A percentile compares a stretch with the other conserved stretches of the same genome.
Evolutionary conservation across 768 basidiomycete genomes (phyloP).

Genomic region (Mycena epipterygia): DNA sequence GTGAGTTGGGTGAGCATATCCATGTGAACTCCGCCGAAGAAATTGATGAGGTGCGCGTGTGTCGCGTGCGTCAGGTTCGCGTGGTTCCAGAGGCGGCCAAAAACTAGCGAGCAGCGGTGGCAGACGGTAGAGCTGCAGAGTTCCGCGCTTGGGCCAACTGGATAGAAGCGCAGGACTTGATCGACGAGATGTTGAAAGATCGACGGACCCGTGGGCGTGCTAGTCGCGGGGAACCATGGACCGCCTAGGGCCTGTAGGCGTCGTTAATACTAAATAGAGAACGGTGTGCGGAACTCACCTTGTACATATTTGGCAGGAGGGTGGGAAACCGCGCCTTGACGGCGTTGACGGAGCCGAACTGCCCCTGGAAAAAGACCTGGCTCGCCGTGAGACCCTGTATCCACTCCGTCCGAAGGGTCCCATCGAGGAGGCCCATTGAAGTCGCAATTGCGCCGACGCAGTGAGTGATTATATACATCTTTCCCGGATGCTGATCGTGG

Average conservation of each 20-base stretch:
- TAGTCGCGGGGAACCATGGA: slow-evolving; percentile 21
- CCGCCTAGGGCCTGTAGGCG: background rate
- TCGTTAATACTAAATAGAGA: background rate
- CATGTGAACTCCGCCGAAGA: slow-evolving; percentile 35
- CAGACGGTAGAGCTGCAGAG: slow-evolving; percentile 35
- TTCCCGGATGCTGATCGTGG: slow-evolving; percentile 10
- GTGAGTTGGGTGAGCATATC: too few relatives aligned
- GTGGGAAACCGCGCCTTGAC: slow-evolving; percentile 24
- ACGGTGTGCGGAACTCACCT: background rate
- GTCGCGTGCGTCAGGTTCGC: slow-evolving; percentile 35
- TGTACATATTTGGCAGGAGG: slow-evolving; percentile 23
- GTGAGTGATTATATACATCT: slow-evolving; percentile 32
- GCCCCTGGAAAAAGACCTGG: slow-evolving; percentile 34
- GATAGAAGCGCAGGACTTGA: slow-evolving; percentile 36
- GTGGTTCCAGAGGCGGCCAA: slow-evolving; percentile 36
- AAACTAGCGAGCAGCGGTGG: slow-evolving; percentile 31
- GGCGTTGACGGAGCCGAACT: slow-evolving; percentile 24
- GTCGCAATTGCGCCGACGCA: slow-evolving; percentile 30
- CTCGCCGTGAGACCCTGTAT: slow-evolving; percentile 33
- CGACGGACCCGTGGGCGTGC: background rate
- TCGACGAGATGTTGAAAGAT: slow-evolving; percentile 30
- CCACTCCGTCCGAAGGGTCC: slow-evolving; percentile 29
- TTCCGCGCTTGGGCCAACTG: slow-evolving; percentile 28
- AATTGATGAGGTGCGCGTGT: slow-evolving; percentile 29
- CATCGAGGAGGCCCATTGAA: slow-evolving; percentile 33